Evolutionary conservation across 257 asterid genomes (phyloP).

Genomic region (Phtheirospermum japonicum): DNA sequence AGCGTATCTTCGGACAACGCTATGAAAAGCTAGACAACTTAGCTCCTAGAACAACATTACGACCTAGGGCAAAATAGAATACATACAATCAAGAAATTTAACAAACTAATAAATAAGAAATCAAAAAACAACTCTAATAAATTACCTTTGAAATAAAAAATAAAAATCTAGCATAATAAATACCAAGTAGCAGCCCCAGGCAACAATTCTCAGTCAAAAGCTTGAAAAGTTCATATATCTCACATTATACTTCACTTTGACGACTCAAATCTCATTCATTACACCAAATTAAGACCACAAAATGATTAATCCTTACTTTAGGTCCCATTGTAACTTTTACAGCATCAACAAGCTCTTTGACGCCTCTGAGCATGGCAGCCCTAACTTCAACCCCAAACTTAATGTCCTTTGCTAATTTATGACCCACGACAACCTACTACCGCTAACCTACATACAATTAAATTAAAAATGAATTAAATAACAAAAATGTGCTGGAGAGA

Average conservation of each 20-base stretch:
- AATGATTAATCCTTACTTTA: conserved; percentile 34
- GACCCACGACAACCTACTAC: conserved; percentile 40
- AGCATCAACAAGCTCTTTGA: conserved; percentile 62
- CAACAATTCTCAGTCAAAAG: background rate
- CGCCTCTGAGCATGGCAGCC: conserved; percentile 59
- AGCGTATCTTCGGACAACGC: too few relatives aligned
- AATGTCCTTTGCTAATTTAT: conserved; percentile 57
- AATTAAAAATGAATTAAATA: background rate
- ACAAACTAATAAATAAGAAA: too few relatives aligned
- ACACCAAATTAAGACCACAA: background rate
- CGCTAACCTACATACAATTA: background rate
- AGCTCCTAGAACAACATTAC: conserved; percentile 50
- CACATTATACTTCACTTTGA: too few relatives aligned
- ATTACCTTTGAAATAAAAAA: too few relatives aligned
- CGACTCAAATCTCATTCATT: background rate
- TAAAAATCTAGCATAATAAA: too few relatives aligned
- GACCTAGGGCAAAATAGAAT: conserved; percentile 31
- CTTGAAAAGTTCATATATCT: background rate
- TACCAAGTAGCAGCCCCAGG: background rate
- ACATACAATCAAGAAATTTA: background rate
- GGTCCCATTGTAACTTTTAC: conserved; percentile 71
- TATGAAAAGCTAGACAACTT: too few relatives aligned
- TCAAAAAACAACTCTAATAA: background rate
- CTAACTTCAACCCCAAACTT: conserved; percentile 65
- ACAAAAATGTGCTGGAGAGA: background rate